These are phyloP conservation scores for Diaporthe capsici DNA, from an alignment of 2,329 filamentous ascomycete genomes.

Conservation along the genomic window DNA sequence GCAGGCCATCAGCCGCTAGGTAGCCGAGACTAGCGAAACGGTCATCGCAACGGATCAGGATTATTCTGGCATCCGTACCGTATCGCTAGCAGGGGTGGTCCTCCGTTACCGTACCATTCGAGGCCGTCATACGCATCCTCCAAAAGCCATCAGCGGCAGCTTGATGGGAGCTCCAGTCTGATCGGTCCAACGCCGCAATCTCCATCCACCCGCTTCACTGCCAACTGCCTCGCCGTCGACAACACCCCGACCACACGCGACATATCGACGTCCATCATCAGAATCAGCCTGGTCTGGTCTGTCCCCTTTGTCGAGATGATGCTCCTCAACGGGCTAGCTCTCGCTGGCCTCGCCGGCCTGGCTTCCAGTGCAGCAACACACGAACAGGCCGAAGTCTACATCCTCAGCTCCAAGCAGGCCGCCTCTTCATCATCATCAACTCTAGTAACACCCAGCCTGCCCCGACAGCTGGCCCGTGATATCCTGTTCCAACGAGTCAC, in stretches of 20 bases:
- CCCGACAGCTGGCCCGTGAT: slow-evolving; percentile 67
- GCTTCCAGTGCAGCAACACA: slow-evolving; percentile 53
- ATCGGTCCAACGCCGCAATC: slow-evolving; percentile 30
- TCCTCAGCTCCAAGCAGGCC: slow-evolving; percentile 58
- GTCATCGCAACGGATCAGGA: slow-evolving; percentile 5
- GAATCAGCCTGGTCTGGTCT: not conserved
- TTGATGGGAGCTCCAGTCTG: slow-evolving; percentile 30
- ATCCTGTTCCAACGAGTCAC: slow-evolving; percentile 71
- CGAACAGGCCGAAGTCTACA: slow-evolving; percentile 66
- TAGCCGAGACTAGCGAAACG: not conserved
- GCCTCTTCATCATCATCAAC: slow-evolving; percentile 50
- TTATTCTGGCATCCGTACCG: slow-evolving; percentile 22
- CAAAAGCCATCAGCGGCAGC: slow-evolving; percentile 38
- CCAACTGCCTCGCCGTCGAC: slow-evolving; percentile 31
- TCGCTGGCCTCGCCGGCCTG: slow-evolving; percentile 50
- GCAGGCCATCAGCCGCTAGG: not conserved
- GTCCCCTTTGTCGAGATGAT: slow-evolving; percentile 47
- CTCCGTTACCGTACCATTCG: slow-evolving; percentile 19
- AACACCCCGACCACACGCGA: not conserved
- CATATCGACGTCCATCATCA: slow-evolving; percentile 18
- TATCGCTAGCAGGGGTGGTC: not conserved
- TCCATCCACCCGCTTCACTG: not conserved
- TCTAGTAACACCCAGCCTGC: slow-evolving; percentile 58
- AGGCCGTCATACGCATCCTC: slow-evolving; percentile 36
- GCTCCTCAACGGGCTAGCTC: slow-evolving; percentile 48